These are phyloP conservation scores for Suillus weaverae DNA, from an alignment of 768 basidiomycete species.

Conservation along the genomic window DNA sequence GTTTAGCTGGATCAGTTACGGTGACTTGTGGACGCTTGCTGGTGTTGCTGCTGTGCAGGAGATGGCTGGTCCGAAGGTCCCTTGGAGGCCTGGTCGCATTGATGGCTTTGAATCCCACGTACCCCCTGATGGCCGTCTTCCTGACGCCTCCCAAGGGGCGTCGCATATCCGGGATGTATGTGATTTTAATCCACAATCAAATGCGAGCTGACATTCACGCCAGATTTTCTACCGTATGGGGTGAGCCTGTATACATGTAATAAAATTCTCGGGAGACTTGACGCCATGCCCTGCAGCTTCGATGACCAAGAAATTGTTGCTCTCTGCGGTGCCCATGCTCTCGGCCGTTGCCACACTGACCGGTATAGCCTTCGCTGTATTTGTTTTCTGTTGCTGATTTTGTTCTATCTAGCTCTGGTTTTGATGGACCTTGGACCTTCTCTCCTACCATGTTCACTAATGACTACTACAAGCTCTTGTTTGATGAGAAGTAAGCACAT, in stretches of 20 bases:
- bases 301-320: constrained; percentile 98
- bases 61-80: constrained; percentile 88
- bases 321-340: constrained; percentile 90
- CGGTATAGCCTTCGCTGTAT: constrained; percentile 39
- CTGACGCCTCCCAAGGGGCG: constrained; percentile 80
- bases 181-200: neutral
- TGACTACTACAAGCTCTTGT: constrained; percentile 82
- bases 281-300: constrained; percentile 45
- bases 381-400: neutral
- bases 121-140: constrained; percentile 87
- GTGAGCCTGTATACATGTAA: constrained; percentile 25
- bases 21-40: constrained; percentile 94
- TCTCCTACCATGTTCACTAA: constrained; percentile 87
- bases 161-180: constrained; percentile 78
- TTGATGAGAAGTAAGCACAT: constrained; percentile 70
- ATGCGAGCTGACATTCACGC: neutral
- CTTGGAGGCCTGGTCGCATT: constrained; percentile 92
- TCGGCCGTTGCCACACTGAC: constrained; percentile 91
- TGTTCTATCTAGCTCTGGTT: constrained; percentile 55
- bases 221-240: constrained; percentile 78
- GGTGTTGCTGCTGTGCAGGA: constrained; percentile 93
- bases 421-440: constrained; percentile 94
- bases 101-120: constrained; percentile 76
- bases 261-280: neutral
- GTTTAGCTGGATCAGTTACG: constrained; percentile 93